phyloP scores from a whole-genome alignment of 2,329 filamentous ascomycete genomes.

The Trichoderma simmonsii region DNA sequence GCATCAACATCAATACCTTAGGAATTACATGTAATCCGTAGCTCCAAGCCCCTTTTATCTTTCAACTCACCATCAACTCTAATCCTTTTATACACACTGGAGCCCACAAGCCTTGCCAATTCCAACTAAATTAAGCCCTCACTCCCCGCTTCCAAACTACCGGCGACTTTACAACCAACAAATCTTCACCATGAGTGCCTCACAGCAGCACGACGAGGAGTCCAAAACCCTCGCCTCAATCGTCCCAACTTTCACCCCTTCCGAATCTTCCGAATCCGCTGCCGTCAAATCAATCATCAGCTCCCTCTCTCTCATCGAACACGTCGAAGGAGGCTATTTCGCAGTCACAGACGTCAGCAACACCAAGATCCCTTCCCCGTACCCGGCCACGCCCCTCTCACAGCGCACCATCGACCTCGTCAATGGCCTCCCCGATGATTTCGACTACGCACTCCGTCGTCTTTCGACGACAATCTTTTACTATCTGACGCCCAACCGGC shows the following conservation, averaged over 20 bases:
- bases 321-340: conserved; percentile 65
- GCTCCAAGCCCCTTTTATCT: not conserved
- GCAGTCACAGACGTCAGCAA: conserved; percentile 57
- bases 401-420: conserved; percentile 35
- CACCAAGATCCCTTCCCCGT: conserved; percentile 49
- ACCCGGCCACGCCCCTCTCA: conserved; percentile 35
- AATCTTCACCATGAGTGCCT: not conserved
- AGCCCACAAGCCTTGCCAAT: not conserved
- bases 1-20: not conserved
- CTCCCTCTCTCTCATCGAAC: conserved; percentile 39
- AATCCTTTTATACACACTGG: not conserved
- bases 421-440: conserved; percentile 33
- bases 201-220: not conserved
- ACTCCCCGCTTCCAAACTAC: not conserved
- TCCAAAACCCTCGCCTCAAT: not conserved
- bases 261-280: conserved; percentile 14
- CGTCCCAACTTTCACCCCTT: not conserved
- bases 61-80: not conserved
- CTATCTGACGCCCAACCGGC: conserved; percentile 53
- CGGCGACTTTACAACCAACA: not conserved
- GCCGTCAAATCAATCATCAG: conserved; percentile 23
- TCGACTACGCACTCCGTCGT: conserved; percentile 43
- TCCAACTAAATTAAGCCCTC: not conserved
- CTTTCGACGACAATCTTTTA: conserved; percentile 64
- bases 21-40: not conserved